A percentile compares a stretch with the other conserved stretches of the same genome.
Conservation (phyloP, 2,329 filamentous ascomycete species). For the Colletotrichum orbiculare region DNA sequence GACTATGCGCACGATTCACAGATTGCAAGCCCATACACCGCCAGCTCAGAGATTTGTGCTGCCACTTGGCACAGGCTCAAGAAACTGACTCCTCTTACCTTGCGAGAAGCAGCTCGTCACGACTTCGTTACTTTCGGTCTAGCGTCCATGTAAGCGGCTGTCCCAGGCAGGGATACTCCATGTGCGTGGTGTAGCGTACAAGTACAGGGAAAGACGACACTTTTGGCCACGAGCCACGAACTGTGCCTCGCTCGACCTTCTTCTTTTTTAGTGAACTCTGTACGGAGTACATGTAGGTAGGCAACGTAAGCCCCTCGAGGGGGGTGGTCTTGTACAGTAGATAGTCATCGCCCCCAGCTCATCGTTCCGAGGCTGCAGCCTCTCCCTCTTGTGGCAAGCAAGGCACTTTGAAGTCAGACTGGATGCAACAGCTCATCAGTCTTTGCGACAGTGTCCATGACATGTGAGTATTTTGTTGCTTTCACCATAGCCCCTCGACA, state of each 20-base stretch:
- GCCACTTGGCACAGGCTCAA: constrained; percentile 30
- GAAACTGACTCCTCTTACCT: constrained; percentile 25
- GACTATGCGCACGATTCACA: background rate
- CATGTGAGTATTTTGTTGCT: too few relatives aligned
- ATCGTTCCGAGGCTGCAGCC: too few relatives aligned
- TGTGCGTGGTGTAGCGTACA: constrained; percentile 30
- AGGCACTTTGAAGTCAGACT: too few relatives aligned
- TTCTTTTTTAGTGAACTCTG: background rate
- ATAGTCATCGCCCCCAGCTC: too few relatives aligned
- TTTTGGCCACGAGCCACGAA: constrained; percentile 13
- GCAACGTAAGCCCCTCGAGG: too few relatives aligned
- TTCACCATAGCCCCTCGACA: too few relatives aligned
- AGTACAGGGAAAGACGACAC: constrained; percentile 25
- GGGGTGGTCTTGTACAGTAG: too few relatives aligned
- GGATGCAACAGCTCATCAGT: too few relatives aligned
- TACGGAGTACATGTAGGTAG: too few relatives aligned
- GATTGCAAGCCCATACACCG: constrained; percentile 25
- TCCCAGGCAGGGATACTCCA: constrained; percentile 43
- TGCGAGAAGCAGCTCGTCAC: constrained; percentile 29
- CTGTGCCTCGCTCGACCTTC: background rate
- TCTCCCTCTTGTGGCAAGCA: too few relatives aligned
- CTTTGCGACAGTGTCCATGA: too few relatives aligned
- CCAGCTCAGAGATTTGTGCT: constrained; percentile 16
- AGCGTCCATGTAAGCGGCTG: constrained; percentile 38
- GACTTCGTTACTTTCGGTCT: constrained; percentile 21